phyloP scores from a whole-genome alignment of 345 rosid genomes.

The Eucalyptus marginata region DNA sequence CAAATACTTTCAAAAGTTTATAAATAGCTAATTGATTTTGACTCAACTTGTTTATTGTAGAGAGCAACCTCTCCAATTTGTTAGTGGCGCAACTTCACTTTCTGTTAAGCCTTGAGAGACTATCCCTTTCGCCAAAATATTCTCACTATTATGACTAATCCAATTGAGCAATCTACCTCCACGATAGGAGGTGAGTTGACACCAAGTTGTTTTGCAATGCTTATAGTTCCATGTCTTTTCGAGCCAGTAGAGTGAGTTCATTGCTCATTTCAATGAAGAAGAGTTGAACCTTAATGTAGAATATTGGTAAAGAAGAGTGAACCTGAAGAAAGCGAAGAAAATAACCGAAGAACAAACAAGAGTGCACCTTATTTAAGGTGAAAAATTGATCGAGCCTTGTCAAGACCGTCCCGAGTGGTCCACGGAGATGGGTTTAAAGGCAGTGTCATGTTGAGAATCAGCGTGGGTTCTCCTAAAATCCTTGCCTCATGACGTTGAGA shows the following conservation, averaged over 20 bases:
- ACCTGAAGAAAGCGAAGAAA: fast-evolving
- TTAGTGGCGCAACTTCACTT: neutral
- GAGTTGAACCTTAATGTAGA: neutral
- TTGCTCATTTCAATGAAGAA: neutral
- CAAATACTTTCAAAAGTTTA: no score
- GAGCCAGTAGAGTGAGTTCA: neutral
- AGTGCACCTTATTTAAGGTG: neutral
- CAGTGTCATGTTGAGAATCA: no score
- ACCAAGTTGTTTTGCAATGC: neutral
- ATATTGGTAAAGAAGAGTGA: neutral
- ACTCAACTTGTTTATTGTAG: neutral
- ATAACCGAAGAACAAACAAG: neutral
- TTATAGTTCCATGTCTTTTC: neutral
- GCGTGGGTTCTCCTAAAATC: neutral
- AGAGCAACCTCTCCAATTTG: neutral
- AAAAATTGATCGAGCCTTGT: neutral
- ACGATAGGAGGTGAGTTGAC: neutral
- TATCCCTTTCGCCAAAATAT: neutral
- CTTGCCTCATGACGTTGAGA: neutral
- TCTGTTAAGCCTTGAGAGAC: neutral
- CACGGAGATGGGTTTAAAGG: neutral
- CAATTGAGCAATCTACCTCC: neutral
- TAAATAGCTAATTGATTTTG: neutral
- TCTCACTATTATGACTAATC: neutral
- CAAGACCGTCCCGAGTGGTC: neutral